Evolutionary conservation across 352 stramenopile species (phyloP), one percentile per base, ranked within the genome.

Genomic region (Thraustochytrium striatum): DNA sequence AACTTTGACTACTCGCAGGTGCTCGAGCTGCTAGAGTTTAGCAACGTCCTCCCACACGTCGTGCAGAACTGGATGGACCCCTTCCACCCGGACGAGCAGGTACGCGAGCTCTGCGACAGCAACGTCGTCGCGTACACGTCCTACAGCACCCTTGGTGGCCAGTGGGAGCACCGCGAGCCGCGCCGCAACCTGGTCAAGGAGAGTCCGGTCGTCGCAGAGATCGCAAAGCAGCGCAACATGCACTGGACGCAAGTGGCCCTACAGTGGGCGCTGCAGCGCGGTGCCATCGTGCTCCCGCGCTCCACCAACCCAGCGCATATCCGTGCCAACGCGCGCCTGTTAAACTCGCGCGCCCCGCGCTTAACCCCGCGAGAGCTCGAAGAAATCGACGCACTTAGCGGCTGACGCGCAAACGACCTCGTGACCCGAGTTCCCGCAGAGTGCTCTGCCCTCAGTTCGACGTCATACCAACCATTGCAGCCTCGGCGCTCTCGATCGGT

Each of bases 61-160:
- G 84, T 90, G 57, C 87, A 91, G 78, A 89, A 89, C 70, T 91
- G 87, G 87, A 89, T 91, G 79, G 87, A 91, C 82, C 87, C 87
- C 11, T 89, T 89, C 62, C 85, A 90, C 70, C 85, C 88, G 78
- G 84, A 88, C 50, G 62, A 62, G 2, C 38, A 41, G 11, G 57
- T 90, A 2, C 83, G 87, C 30, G 32, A 58, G 0, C 78, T 72
- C 1, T 86, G 85, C 50, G 43, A 82, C 41, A 32, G 84, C 16
- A 69, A 81, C 33, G 79, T 78, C 35, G 88, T 89, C 78, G 79
- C 85, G 39, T 90, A 87, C 79, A 87, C 89, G 61, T 83, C 82
- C 9, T 91, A 91, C 72, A 87, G 79, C 30, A 89, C 82, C 0
- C 65, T 91, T 0, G 87, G 87, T 33, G 88, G 82, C 1, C 87